Percentiles rank a stretch among this genome's conserved stretches.
phyloP scores from a whole-genome alignment of 192 early-diverging fungal genomes.

The Podila epigama region DNA sequence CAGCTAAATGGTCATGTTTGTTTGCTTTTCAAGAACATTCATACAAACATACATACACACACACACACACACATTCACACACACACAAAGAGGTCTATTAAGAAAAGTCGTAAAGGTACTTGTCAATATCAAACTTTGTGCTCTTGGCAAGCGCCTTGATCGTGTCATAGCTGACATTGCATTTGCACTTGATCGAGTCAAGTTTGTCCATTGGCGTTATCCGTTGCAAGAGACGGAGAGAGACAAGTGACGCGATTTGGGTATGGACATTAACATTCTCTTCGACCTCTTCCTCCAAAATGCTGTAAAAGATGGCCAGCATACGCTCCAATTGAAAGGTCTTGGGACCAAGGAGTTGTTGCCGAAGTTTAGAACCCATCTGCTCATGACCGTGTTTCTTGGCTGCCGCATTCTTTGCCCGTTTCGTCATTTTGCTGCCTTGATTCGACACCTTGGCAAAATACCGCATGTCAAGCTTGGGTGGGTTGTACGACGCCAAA shows the following conservation, averaged over 20 bases:
- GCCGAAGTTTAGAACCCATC: slow-evolving; percentile 61
- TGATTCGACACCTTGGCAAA: slow-evolving; percentile 73
- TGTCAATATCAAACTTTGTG: slow-evolving; percentile 86
- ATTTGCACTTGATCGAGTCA: slow-evolving; percentile 88
- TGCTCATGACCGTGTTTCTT: slow-evolving; percentile 42
- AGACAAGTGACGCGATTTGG: slow-evolving; percentile 86
- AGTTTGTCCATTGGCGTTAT: slow-evolving; percentile 75
- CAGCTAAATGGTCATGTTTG: too few relatives aligned
- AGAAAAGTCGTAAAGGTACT: slow-evolving; percentile 77
- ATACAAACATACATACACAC: too few relatives aligned
- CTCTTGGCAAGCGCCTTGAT: slow-evolving; percentile 74
- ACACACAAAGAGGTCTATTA: slow-evolving; percentile 1
- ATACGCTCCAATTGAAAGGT: slow-evolving; percentile 95
- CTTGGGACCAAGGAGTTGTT: slow-evolving; percentile 91
- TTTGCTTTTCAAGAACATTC: neutral
- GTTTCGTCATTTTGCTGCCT: slow-evolving; percentile 55
- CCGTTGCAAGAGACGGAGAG: slow-evolving; percentile 78
- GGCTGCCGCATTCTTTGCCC: slow-evolving; percentile 38
- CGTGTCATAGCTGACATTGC: slow-evolving; percentile 86
- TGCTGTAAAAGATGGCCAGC: slow-evolving; percentile 96
- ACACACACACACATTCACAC: too few relatives aligned
- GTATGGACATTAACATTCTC: slow-evolving; percentile 77
- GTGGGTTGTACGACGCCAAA: slow-evolving; percentile 94
- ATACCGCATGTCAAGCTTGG: slow-evolving; percentile 82
- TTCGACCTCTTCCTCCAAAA: slow-evolving; percentile 75